Evolutionary conservation across 768 basidiomycete species (phyloP).

Genomic region (Leccinum rimulosum): DNA sequence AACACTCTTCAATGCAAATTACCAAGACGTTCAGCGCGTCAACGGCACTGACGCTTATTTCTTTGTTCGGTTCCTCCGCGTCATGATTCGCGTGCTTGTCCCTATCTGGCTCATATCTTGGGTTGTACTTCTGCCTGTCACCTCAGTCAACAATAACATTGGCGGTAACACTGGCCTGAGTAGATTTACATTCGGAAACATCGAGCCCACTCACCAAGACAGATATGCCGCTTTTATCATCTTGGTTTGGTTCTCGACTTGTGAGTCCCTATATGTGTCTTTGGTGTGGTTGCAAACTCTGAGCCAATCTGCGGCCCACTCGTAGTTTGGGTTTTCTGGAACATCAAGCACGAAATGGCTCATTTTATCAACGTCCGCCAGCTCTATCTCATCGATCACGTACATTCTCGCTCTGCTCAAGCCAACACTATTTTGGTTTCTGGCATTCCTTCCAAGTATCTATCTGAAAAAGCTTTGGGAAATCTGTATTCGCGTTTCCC

Average conservation of each 20-base stretch:
- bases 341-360: constrained; percentile 75
- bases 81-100: constrained; percentile 78
- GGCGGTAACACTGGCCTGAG: constrained; percentile 55
- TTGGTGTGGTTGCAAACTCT: neutral
- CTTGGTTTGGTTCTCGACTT: constrained; percentile 72
- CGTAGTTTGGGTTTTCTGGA: constrained; percentile 82
- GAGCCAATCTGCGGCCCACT: neutral
- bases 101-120: constrained; percentile 94
- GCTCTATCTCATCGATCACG: constrained; percentile 70
- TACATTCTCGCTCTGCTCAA: constrained; percentile 75
- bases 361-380: constrained; percentile 82
- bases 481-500: constrained; percentile 80
- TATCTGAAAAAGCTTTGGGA: constrained; percentile 64
- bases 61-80: constrained; percentile 84
- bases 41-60: constrained; percentile 93
- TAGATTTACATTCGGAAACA: constrained; percentile 79
- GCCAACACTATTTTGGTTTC: constrained; percentile 90
- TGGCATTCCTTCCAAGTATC: constrained; percentile 77
- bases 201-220: constrained; percentile 43
- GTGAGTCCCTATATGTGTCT: constrained; percentile 41
- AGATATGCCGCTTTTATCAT: constrained; percentile 81
- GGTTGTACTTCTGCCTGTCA: constrained; percentile 78
- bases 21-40: constrained; percentile 54
- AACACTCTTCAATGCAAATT: constrained; percentile 60
- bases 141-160: constrained; percentile 50